Conservation (phyloP, 179 eudicot genomes). For the Carnegiea gigantea region DNA sequence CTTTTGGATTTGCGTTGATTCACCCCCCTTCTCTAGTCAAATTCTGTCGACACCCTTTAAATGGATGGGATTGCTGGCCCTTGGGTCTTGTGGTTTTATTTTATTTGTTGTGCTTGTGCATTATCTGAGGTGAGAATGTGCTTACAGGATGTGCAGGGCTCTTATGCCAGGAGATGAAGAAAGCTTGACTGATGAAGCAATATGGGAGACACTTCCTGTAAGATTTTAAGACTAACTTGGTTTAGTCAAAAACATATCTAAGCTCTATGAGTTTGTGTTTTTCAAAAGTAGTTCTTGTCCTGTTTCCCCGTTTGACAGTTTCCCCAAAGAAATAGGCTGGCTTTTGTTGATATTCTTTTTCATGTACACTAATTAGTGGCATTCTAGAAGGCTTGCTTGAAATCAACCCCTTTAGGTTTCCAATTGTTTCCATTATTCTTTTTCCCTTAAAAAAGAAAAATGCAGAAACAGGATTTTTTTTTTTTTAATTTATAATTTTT, state of each 20-base stretch:
- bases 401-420: background rate
- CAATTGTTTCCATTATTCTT: background rate
- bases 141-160: slow-evolving; percentile 89
- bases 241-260: background rate
- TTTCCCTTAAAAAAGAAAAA: background rate
- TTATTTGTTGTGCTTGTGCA: background rate
- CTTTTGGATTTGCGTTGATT: background rate
- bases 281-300: background rate
- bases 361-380: background rate
- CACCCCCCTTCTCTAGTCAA: background rate
- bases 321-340: background rate
- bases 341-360: background rate
- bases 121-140: slow-evolving; percentile 21
- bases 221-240: slow-evolving; percentile 26
- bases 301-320: slow-evolving; percentile 9
- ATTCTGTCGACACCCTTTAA: background rate
- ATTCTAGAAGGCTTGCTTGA: background rate
- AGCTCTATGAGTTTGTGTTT: background rate
- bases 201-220: slow-evolving; percentile 99
- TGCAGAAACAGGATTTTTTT: background rate
- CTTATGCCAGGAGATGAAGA: slow-evolving; percentile 92
- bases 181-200: slow-evolving; percentile 81
- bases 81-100: background rate
- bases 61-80: background rate
- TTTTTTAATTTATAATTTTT: background rate